Percentiles rank a stretch among this genome's conserved stretches.
These are phyloP conservation scores for Talaromyces sp. DNA, from an alignment of 2,329 filamentous ascomycete species.

Conservation along the genomic window DNA sequence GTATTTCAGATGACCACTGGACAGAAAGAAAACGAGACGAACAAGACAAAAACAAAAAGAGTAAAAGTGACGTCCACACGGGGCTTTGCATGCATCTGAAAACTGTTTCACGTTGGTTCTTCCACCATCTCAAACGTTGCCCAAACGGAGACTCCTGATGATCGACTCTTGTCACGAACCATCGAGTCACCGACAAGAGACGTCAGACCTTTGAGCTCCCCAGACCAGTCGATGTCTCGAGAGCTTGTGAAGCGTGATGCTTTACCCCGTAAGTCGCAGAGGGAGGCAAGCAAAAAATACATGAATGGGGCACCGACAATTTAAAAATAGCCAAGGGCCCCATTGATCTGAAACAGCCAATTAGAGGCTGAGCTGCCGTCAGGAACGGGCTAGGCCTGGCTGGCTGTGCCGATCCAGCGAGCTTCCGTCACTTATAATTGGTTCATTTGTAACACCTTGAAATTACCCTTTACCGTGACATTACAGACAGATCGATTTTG, in stretches of 20 bases:
- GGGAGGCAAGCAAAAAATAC: not conserved
- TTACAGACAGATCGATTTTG: not conserved
- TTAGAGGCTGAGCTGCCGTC: not conserved
- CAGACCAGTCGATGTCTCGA: not conserved
- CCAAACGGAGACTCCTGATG: slow-evolving; percentile 10
- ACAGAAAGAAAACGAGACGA: not conserved
- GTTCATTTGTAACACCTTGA: not conserved
- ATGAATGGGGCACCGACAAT: not conserved
- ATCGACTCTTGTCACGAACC: not conserved
- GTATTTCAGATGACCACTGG: not conserved
- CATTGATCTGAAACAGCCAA: slow-evolving; percentile 7
- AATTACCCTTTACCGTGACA: too few species aligned
- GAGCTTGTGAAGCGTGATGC: not conserved
- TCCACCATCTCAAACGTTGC: slow-evolving; percentile 4
- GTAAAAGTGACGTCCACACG: not conserved
- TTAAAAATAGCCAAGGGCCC: not conserved
- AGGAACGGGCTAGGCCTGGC: slow-evolving; percentile 13
- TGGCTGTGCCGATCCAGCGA: not conserved
- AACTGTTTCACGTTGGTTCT: slow-evolving; percentile 8
- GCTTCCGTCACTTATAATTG: not conserved
- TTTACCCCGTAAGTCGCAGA: not conserved
- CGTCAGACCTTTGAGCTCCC: not conserved
- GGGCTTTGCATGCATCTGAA: not conserved
- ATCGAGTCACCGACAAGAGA: not conserved
- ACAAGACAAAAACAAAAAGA: not conserved